Conservation (phyloP, 2,329 filamentous ascomycete species). For the Aspergillus hortae region DNA sequence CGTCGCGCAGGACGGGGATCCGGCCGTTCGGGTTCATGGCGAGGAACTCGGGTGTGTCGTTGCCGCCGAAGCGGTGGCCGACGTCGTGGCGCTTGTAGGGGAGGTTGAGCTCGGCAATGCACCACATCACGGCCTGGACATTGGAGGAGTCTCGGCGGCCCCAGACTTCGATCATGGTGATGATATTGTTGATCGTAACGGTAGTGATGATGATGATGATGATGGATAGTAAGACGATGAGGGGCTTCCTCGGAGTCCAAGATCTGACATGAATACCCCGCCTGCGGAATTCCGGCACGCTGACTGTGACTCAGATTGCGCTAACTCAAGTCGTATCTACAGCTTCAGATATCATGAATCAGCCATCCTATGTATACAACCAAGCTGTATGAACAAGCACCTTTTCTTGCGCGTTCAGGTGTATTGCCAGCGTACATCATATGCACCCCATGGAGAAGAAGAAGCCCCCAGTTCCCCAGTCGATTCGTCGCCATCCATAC, state of each 20-base stretch:
- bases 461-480: too few species aligned
- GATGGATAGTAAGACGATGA: not conserved
- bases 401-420: too few species aligned
- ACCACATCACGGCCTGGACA: not conserved
- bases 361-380: too few species aligned
- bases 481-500: too few species aligned
- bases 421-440: too few species aligned
- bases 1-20: not conserved
- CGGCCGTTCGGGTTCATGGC: not conserved
- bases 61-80: not conserved
- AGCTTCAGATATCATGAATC: too few species aligned
- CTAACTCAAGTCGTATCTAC: too few species aligned
- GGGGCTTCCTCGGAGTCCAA: not conserved
- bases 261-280: not conserved
- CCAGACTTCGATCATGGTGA: not conserved
- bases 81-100: not conserved
- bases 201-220: not conserved
- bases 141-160: not conserved
- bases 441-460: too few species aligned
- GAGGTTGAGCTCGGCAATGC: not conserved
- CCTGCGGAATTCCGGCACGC: not conserved
- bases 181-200: not conserved
- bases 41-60: not conserved
- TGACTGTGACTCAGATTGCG: not conserved
- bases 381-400: too few species aligned